Evolutionary conservation across 495 filamentous ascomycete species (phyloP), one percentile per base, ranked within the genome.

Genomic region (Penicillium dipodomyicola): DNA sequence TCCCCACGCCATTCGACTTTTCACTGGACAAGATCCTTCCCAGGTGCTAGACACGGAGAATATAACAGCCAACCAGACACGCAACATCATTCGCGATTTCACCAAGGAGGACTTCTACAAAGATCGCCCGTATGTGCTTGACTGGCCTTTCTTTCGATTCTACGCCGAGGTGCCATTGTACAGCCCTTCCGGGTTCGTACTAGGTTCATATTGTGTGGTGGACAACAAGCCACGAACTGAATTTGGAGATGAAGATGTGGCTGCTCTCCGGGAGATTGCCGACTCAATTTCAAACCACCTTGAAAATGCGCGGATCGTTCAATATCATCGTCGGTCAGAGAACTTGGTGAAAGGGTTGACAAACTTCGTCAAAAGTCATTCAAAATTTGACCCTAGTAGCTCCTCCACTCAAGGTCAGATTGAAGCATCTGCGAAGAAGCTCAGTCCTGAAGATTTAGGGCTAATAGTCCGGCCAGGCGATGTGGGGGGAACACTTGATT

Each of bases 101-200:
- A 61, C 60, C 1, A 14, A 59, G 4, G 77, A 85, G 46, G 65
- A 68, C 8, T 63, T 67, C 5, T 80, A 82, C 48, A 68, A 69
- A 44, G 44, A 68, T 49, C 65, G 72, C 52, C 54, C 69, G 9
- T 72, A 73, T 54, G 69, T 80, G 17, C 32, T 57, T 22, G 64
- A 60, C 23, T 64, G 70, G 72, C 67, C 81, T 0, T 57, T 67
- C 50, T 56, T 73, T 3, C 70, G 67, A 30, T 89, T 85, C 62
- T 89, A 88, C 54, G 83, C 80, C 8, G 85, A 82, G n/a, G 80
- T 83, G 3, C 84, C 86, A 0, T 72, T 89, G 12, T 67, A 78
- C 25, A 82, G 77, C 2, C 77, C 73, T 10, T 70, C 70, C 12
- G 85, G 84, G 5, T 77, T 83, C 33, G 73, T 79, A 3, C 82